Base-by-base conservation (phyloP, 805 yeast genomes). In the Metschnikowia noctiluminum region DNA sequence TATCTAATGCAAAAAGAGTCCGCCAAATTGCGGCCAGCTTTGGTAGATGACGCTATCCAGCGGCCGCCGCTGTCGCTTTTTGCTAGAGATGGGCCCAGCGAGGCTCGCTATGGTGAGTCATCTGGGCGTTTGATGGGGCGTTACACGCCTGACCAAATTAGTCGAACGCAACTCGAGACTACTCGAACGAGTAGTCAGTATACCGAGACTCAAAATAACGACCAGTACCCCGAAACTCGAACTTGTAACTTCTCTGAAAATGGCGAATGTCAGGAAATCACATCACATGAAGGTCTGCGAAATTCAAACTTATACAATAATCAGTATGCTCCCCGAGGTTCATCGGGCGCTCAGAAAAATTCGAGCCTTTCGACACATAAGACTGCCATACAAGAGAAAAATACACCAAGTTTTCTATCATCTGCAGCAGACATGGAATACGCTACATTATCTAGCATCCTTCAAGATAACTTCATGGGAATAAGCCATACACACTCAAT, bases 361-460 rank as follows among this genome's bases (percentile, higher is more conserved):
- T 2, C 32, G 3, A 30, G 36, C 36, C n/a, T 13, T 13, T 13
- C 36, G 14, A 28, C 40, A 12, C 36, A 15, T 8, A 15, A 5
- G n/a, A 26, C 15, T 11, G 27, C 7, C 27, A 15, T 14, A 28
- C 12, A 10, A 2, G 45, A 46, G 12, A 32, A 32, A 16, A 41
- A 38, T 28, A 14, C 37, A 34, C 45, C 39, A 58, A 73, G 78
- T 51, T 85, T 85, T 57, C 60, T 85, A 51, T 83, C 89, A 1
- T 71, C 79, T 34, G 90, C 94, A 1, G 90, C 89, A 0, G 85
- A 84, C 58, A 69, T 84, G 44, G 94, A 86, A 57, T 85, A 86
- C 57, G 77, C 88, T 3, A 81, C 85, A 3, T 65, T 86, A 30
- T 84, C 89, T 8, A 80, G 76, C 51, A 85, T 86, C 43, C 74